phyloP scores from a whole-genome alignment of 768 basidiomycete genomes.

The Lyophyllum semitale region DNA sequence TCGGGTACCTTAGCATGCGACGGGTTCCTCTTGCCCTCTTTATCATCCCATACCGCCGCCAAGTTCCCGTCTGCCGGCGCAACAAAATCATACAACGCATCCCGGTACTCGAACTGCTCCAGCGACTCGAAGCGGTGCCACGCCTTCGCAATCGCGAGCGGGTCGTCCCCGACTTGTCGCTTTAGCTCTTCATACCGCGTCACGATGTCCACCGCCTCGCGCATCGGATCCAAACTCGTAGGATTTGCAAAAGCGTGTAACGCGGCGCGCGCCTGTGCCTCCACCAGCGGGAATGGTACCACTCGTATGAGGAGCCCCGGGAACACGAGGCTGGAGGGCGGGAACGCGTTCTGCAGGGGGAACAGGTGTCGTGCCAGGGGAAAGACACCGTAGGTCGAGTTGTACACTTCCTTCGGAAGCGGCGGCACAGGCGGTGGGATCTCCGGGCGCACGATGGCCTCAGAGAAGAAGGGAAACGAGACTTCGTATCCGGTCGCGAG shows the following conservation, averaged over 20 bases:
- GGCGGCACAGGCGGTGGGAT: constrained; percentile 49
- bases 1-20: constrained; percentile 32
- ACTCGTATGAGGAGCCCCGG: constrained; percentile 61
- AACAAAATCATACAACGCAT: constrained; percentile 50
- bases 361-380: constrained; percentile 75
- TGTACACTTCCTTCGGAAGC: constrained; percentile 53
- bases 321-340: constrained; percentile 59
- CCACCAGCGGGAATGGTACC: constrained; percentile 75
- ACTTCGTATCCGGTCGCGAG: constrained; percentile 78
- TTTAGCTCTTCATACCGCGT: constrained; percentile 48
- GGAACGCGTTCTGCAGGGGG: constrained; percentile 52
- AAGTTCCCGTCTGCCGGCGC: constrained; percentile 24
- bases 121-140: constrained; percentile 56
- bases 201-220: constrained; percentile 51
- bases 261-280: constrained; percentile 73
- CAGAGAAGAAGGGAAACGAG: constrained; percentile 62
- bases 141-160: constrained; percentile 44
- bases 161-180: constrained; percentile 29
- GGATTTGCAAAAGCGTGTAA: constrained; percentile 57
- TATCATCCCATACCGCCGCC: constrained; percentile 3
- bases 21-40: not conserved
- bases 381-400: constrained; percentile 67
- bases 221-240: constrained; percentile 43
- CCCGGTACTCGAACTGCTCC: constrained; percentile 72
- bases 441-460: constrained; percentile 27